These are phyloP conservation scores for Enteropsectra breve DNA, from an alignment of 371 early-diverging fungal species.

Conservation along the genomic window DNA sequence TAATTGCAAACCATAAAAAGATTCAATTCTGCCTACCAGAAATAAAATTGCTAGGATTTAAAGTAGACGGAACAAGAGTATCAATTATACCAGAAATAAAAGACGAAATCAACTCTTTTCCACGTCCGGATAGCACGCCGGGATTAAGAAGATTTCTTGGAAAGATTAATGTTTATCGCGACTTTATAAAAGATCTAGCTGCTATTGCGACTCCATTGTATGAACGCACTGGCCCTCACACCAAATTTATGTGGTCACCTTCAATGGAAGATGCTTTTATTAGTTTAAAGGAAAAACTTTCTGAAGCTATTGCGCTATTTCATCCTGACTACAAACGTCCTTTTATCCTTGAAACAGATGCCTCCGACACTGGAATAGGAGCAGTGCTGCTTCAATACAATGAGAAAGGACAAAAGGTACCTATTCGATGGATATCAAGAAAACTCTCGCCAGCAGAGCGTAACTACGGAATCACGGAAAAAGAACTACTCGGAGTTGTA, in stretches of 20 bases:
- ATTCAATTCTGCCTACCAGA: slow-evolving; percentile 12
- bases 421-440: slow-evolving; percentile 34
- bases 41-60: slow-evolving; percentile 32
- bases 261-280: slow-evolving; percentile 6
- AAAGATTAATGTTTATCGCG: slow-evolving; percentile 1
- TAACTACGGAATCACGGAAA: slow-evolving; percentile 37
- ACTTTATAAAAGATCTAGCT: slow-evolving; percentile 25
- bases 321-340: slow-evolving; percentile 25
- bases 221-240: background rate
- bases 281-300: slow-evolving; percentile 2
- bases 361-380: slow-evolving; percentile 36
- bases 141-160: slow-evolving; percentile 15
- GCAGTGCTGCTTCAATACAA: slow-evolving; percentile 34
- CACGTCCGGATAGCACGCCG: background rate
- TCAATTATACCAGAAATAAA: slow-evolving; percentile 12
- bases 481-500: slow-evolving; percentile 32
- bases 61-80: slow-evolving; percentile 12
- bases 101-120: slow-evolving; percentile 15
- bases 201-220: slow-evolving; percentile 6
- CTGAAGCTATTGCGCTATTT: background rate
- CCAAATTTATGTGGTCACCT: slow-evolving; percentile 7
- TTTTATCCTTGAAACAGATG: slow-evolving; percentile 44
- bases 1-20: slow-evolving; percentile 30
- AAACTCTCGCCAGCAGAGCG: slow-evolving; percentile 29
- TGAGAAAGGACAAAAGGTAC: background rate